These are phyloP conservation scores for Hypoxylon rickii DNA, from an alignment of 495 filamentous ascomycete species.

Conservation along the genomic window DNA sequence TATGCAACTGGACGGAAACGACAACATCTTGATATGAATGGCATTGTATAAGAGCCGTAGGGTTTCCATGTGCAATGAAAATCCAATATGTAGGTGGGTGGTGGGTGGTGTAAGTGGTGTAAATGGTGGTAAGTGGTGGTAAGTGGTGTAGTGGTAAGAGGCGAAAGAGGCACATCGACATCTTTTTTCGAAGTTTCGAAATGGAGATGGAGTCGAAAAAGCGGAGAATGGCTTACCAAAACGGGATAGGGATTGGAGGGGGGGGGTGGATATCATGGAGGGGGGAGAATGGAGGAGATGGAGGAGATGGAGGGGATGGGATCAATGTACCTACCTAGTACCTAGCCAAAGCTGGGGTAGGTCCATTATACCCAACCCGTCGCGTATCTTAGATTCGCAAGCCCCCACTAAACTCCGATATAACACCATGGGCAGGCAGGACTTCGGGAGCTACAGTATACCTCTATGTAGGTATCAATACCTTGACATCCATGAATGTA, in stretches of 20 bases:
- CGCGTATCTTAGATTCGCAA: neutral
- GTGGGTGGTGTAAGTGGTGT: no score
- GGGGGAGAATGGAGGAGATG: no score
- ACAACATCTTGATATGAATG: neutral
- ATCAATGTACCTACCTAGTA: conserved; percentile 1
- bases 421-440: neutral
- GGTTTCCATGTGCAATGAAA: neutral
- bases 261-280: no score
- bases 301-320: no score
- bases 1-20: conserved; percentile 17
- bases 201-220: conserved; percentile 16
- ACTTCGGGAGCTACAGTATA: neutral
- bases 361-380: no score
- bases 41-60: neutral
- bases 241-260: no score
- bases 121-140: no score
- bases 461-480: neutral
- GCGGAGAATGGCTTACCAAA: conserved; percentile 25
- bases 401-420: neutral
- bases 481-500: neutral
- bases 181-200: neutral
- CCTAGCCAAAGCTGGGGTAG: neutral
- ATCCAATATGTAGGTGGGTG: neutral
- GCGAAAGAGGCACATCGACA: no score
- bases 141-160: no score